These are phyloP conservation scores for Colletotrichum sp. DNA, from an alignment of 2,329 filamentous ascomycete genomes.

Conservation along the genomic window DNA sequence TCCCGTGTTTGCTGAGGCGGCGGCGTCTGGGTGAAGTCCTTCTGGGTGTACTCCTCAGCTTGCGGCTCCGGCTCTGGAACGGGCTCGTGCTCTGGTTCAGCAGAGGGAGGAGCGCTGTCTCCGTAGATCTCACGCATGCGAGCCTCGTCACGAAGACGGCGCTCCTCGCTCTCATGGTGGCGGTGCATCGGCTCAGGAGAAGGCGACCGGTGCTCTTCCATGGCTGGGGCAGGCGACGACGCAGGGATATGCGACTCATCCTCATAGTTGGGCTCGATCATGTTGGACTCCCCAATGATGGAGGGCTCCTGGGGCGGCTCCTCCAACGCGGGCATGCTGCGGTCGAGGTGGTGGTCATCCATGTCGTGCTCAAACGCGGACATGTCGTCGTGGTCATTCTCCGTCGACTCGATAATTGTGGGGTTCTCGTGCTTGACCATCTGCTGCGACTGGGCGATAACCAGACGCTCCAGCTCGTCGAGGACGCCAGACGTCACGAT, in stretches of 20 bases:
- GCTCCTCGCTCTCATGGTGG: constrained; percentile 34
- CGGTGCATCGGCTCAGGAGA: constrained; percentile 12
- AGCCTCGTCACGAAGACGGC: constrained; percentile 51
- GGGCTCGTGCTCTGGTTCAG: constrained; percentile 8
- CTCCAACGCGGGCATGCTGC: background rate
- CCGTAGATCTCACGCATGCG: constrained; percentile 61
- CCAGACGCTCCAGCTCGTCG: constrained; percentile 64
- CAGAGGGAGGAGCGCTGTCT: constrained; percentile 25
- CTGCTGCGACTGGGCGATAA: constrained; percentile 44
- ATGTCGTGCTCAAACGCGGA: background rate
- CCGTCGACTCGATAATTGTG: constrained; percentile 7
- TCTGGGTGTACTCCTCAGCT: background rate
- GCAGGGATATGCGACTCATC: background rate
- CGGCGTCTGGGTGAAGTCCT: background rate
- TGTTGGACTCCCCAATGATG: background rate
- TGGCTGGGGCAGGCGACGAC: background rate
- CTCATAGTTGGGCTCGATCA: constrained; percentile 16
- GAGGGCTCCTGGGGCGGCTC: background rate
- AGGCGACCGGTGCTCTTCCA: background rate
- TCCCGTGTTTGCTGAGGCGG: background rate
- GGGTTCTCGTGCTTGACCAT: constrained; percentile 36
- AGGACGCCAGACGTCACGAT: constrained; percentile 62
- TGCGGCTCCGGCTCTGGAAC: constrained; percentile 12
- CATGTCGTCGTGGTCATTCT: constrained; percentile 14
- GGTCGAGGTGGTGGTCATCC: background rate